phyloP scores from a whole-genome alignment of 768 basidiomycete genomes.

The Rhodotorula graminis region DNA sequence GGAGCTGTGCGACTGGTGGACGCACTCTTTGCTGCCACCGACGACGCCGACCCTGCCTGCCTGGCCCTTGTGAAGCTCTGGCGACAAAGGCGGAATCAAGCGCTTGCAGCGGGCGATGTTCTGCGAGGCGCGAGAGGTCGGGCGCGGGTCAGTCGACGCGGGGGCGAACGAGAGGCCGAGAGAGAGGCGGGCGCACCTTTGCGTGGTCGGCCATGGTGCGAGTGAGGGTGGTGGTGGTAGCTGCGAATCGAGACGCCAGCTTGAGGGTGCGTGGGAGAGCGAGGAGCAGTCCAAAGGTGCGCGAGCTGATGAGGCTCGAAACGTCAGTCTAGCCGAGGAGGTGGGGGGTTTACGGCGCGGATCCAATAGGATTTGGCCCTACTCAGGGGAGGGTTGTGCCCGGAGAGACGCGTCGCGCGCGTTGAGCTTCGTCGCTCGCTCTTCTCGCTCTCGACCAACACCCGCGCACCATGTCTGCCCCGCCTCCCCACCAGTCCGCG shows the following conservation, averaged over 20 bases:
- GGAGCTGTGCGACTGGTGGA: background rate
- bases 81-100: slow-evolving; percentile 83
- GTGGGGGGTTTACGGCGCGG: too few species aligned
- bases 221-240: background rate
- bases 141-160: too few species aligned
- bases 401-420: too few species aligned
- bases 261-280: too few species aligned
- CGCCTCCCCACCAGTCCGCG: background rate
- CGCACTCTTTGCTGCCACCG: slow-evolving; percentile 88
- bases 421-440: background rate
- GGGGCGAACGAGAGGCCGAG: too few species aligned
- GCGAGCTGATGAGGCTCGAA: too few species aligned
- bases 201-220: slow-evolving; percentile 18
- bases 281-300: too few species aligned
- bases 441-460: background rate
- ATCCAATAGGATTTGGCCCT: too few species aligned
- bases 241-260: background rate
- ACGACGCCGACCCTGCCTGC: slow-evolving; percentile 84
- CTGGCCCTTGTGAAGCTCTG: slow-evolving; percentile 88
- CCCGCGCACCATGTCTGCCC: slow-evolving; percentile 12
- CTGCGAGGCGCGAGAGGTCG: slow-evolving; percentile 1
- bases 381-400: too few species aligned
- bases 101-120: slow-evolving; percentile 22
- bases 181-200: background rate
- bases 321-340: too few species aligned